These are phyloP conservation scores for Trichoderma harzianum DNA, from an alignment of 2,329 filamentous ascomycete genomes.

Conservation along the genomic window DNA sequence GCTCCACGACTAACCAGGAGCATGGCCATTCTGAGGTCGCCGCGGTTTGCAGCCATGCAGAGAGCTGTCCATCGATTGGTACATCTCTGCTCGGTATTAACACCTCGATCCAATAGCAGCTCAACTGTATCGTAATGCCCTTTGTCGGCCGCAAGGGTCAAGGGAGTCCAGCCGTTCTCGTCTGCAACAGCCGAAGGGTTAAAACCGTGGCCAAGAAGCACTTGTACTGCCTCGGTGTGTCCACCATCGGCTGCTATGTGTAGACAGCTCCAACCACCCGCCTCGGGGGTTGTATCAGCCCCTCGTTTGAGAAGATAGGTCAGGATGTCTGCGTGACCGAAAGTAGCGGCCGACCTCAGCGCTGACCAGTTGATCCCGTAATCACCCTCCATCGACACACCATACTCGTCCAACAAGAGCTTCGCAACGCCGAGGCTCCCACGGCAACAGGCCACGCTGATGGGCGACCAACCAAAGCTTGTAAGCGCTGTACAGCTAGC, in stretches of 20 bases:
- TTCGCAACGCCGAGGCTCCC: neutral
- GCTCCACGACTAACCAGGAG: slow-evolving; percentile 10
- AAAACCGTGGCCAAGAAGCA: slow-evolving; percentile 13
- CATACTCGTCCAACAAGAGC: slow-evolving; percentile 7
- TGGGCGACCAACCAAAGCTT: slow-evolving; percentile 5
- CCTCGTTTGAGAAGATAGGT: slow-evolving; percentile 16
- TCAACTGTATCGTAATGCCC: neutral
- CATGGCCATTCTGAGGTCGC: neutral
- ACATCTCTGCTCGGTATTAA: neutral
- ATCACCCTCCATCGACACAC: slow-evolving; percentile 1
- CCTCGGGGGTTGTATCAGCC: neutral
- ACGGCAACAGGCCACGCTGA: slow-evolving; percentile 5
- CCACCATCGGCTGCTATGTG: slow-evolving; percentile 14
- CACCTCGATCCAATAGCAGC: slow-evolving; percentile 7
- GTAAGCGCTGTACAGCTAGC: neutral
- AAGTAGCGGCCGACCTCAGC: neutral
- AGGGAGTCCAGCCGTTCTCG: neutral
- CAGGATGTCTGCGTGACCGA: slow-evolving; percentile 6
- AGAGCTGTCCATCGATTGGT: slow-evolving; percentile 15
- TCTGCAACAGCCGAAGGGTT: neutral
- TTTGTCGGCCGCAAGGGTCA: slow-evolving; percentile 13
- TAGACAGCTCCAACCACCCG: slow-evolving; percentile 15
- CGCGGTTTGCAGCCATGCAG: slow-evolving; percentile 13
- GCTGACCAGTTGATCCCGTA: slow-evolving; percentile 3
- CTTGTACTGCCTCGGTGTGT: slow-evolving; percentile 1